Evolutionary conservation across 73 alveolate genomes (phyloP), one percentile per base, ranked within the genome.

Genomic region (Loxodes magnus): DNA sequence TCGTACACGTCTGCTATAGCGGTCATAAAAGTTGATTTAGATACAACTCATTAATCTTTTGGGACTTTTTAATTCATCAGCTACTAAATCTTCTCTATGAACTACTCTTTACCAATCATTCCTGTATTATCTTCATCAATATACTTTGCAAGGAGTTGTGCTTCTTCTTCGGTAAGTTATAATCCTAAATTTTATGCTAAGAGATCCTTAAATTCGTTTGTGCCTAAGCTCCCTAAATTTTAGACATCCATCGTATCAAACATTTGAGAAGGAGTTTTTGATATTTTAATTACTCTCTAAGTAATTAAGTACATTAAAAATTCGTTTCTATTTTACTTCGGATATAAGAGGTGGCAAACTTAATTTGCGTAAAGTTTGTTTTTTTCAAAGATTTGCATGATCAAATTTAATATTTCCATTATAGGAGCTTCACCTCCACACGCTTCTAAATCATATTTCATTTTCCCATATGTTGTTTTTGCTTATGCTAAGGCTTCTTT

Each of bases 91-190:
- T n/a, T n/a, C n/a, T n/a, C n/a, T n/a, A n/a, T n/a, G n/a, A n/a
- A n/a, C n/a, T n/a, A n/a, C n/a, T n/a, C n/a, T n/a, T n/a, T n/a
- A n/a, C n/a, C n/a, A 10, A 46, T 46, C 6, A 21, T 12, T 10
- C 59, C 59, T n/a, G 59, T 46, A 5, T 46, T 20, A 1, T 46
- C 36, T 24, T 46, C 35, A 2, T 46, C 59, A 0, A 46, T 46
- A 46, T n/a, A 46, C 0, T 10, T 23, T n/a, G 43, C 22, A 10
- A 46, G 34, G 34, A 12, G 35, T 2, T 46, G 43, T 1, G 50
- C 59, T 46, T 46, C 59, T 46, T 46, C 59, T 46, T 46, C 43
- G 1, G 59, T 46, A n/a, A 46, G 15, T 41, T 41, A 46, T 14
- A 46, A 25, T 37, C 27, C 27, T 24, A 46, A 22, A 5, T 37